These are phyloP conservation scores for Capsella rubella DNA, from an alignment of 441 rosid species.

Conservation along the genomic window DNA sequence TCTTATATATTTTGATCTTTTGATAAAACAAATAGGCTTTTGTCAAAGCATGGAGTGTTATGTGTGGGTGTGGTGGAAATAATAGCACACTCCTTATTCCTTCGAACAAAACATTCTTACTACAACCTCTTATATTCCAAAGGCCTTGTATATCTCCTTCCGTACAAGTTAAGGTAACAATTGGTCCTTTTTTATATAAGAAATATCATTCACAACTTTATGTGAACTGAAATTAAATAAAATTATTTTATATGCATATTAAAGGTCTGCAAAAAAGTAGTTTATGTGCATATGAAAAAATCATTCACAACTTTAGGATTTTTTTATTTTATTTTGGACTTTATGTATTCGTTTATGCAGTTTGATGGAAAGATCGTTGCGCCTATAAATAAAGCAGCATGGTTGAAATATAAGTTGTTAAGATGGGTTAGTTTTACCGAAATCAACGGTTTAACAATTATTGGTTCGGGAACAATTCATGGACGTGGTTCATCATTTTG, in stretches of 20 bases:
- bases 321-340: too few species aligned
- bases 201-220: not conserved
- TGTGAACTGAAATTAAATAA: not conserved
- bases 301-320: too few species aligned
- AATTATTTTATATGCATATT: not conserved
- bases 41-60: constrained; percentile 47
- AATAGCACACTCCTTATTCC: constrained; percentile 43
- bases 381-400: constrained; percentile 36
- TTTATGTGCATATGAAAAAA: too few species aligned
- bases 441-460: constrained; percentile 36
- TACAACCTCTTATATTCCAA: constrained; percentile 42
- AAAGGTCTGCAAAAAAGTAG: too few species aligned
- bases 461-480: constrained; percentile 48
- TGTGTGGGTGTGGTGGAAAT: constrained; percentile 36
- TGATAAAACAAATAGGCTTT: constrained; percentile 41
- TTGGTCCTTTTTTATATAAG: too few species aligned
- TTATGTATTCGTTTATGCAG: constrained; percentile 24
- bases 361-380: constrained; percentile 45
- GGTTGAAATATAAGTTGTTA: not conserved
- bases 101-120: constrained; percentile 42
- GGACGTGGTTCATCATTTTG: constrained; percentile 53
- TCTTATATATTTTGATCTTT: not conserved
- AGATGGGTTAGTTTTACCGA: constrained; percentile 29
- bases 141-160: constrained; percentile 49
- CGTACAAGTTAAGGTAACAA: constrained; percentile 41